Percentiles rank a stretch among this genome's conserved stretches.
Evolutionary conservation across 257 asterid genomes (phyloP).

Genomic region (Cordia subcordata): DNA sequence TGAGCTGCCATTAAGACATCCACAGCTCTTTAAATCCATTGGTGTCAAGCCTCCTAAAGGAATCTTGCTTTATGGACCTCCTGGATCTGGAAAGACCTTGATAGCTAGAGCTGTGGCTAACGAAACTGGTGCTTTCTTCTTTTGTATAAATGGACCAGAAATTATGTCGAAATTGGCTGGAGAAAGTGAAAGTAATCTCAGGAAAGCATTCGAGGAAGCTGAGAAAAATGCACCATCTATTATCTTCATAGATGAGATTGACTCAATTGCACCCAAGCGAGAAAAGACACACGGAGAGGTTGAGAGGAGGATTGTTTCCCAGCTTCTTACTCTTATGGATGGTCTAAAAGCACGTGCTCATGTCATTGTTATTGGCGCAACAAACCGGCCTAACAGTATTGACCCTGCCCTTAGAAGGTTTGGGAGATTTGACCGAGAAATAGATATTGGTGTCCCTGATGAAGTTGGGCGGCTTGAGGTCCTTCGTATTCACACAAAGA

Average conservation of each 20-base stretch:
- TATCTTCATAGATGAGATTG: constrained; percentile 83
- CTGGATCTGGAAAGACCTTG: constrained; percentile 87
- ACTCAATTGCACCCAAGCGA: constrained; percentile 91
- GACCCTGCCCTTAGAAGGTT: constrained; percentile 93
- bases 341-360: constrained; percentile 92
- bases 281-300: constrained; percentile 93
- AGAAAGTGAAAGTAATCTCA: constrained; percentile 89
- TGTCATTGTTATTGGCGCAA: constrained; percentile 88
- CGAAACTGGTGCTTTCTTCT: constrained; percentile 94
- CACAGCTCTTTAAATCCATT: constrained; percentile 80
- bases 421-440: constrained; percentile 90
- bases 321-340: constrained; percentile 91
- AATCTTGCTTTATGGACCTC: constrained; percentile 78
- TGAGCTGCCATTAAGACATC: constrained; percentile 84
- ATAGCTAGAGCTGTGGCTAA: constrained; percentile 92
- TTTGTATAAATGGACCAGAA: constrained; percentile 83
- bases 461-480: constrained; percentile 98
- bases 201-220: constrained; percentile 95
- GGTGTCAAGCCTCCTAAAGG: constrained; percentile 93
- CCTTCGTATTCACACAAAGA: constrained; percentile 83
- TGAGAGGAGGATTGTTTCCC: constrained; percentile 93
- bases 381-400: constrained; percentile 88
- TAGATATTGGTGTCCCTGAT: constrained; percentile 91
- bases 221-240: constrained; percentile 96
- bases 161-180: constrained; percentile 92